Conservation (phyloP, 257 asterid genomes). For the Linaria vulgaris region DNA sequence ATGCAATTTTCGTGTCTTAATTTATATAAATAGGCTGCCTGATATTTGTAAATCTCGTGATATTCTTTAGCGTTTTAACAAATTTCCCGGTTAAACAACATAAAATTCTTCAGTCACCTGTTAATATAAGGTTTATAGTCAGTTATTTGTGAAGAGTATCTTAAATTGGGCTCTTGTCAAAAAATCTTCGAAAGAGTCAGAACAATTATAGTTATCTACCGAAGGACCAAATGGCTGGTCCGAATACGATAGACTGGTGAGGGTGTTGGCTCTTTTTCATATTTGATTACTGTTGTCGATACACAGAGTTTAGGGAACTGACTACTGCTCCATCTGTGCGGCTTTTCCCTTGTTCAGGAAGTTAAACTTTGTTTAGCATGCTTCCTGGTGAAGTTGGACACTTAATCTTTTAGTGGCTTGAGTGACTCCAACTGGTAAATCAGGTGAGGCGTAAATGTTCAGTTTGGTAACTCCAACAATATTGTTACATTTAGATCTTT, state of each 20-base stretch:
- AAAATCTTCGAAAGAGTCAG: slow-evolving; percentile 8
- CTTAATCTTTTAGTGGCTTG: slow-evolving; percentile 61
- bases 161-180: slow-evolving; percentile 9
- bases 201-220: not conserved
- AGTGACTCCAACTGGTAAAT: slow-evolving; percentile 67
- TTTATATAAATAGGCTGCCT: not conserved
- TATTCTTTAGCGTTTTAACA: not conserved
- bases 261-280: slow-evolving; percentile 19
- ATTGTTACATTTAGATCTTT: slow-evolving; percentile 17
- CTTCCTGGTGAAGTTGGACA: slow-evolving; percentile 61
- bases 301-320: slow-evolving; percentile 40
- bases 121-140: not conserved
- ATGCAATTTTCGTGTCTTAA: no score
- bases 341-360: slow-evolving; percentile 57
- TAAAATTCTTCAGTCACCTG: not conserved
- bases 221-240: slow-evolving; percentile 13
- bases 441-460: slow-evolving; percentile 51
- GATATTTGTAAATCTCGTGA: not conserved
- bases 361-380: slow-evolving; percentile 42
- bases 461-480: slow-evolving; percentile 27
- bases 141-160: slow-evolving; percentile 3
- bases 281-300: slow-evolving; percentile 5
- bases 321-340: slow-evolving; percentile 38
- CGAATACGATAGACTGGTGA: slow-evolving; percentile 18
- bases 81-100: not conserved